Conservation (phyloP, 306 rosid species). For the Ziziphus jujuba region DNA sequence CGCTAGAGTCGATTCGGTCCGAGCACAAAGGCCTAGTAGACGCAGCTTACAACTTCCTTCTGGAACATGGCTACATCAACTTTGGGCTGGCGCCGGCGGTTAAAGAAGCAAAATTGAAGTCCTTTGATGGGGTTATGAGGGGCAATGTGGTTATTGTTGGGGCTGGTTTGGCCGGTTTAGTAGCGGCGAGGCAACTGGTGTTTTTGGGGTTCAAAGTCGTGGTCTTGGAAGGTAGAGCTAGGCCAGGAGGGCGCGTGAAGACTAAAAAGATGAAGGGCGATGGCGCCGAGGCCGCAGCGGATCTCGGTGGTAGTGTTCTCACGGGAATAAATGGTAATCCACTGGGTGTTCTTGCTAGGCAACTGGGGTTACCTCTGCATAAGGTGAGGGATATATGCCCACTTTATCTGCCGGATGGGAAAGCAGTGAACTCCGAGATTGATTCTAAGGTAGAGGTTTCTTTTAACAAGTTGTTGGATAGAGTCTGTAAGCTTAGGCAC, state of each 20-base stretch:
- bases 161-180: slow-evolving; percentile 84
- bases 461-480: slow-evolving; percentile 75
- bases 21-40: slow-evolving; percentile 75
- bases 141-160: slow-evolving; percentile 78
- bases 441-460: slow-evolving; percentile 75
- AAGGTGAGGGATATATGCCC: slow-evolving; percentile 94
- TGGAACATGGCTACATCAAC: slow-evolving; percentile 81
- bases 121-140: slow-evolving; percentile 52
- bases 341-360: slow-evolving; percentile 87
- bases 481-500: slow-evolving; percentile 91
- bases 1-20: slow-evolving; percentile 61
- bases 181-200: slow-evolving; percentile 81
- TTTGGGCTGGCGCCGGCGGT: slow-evolving; percentile 73
- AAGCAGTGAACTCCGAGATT: slow-evolving; percentile 61
- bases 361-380: slow-evolving; percentile 77
- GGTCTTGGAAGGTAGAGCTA: slow-evolving; percentile 73
- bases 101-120: slow-evolving; percentile 48
- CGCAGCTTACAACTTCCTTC: slow-evolving; percentile 60
- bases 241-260: slow-evolving; percentile 91
- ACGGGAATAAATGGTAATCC: slow-evolving; percentile 92
- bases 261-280: slow-evolving; percentile 68
- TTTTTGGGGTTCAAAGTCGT: slow-evolving; percentile 81
- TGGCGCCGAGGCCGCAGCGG: slow-evolving; percentile 71
- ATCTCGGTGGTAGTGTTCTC: slow-evolving; percentile 92
- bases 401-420: slow-evolving; percentile 81